Conservation (phyloP, 805 yeast genomes). For the Candida sonorensis region DNA sequence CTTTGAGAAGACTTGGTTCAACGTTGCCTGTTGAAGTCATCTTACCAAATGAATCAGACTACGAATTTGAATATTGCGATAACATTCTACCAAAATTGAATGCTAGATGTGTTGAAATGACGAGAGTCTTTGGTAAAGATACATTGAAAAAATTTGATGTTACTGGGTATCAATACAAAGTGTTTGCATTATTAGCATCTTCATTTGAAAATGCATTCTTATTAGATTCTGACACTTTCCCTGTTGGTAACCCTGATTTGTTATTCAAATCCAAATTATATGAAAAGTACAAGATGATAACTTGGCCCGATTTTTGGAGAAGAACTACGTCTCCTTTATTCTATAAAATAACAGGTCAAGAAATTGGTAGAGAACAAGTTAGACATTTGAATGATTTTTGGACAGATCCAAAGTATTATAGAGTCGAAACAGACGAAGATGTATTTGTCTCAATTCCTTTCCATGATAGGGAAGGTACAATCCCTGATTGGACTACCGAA, state of each 20-base stretch:
- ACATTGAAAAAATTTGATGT: conserved; percentile 43
- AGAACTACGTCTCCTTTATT: conserved; percentile 47
- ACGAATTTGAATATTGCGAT: conserved; percentile 66
- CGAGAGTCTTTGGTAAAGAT: conserved; percentile 51
- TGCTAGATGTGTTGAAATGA: conserved; percentile 62
- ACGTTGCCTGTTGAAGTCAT: conserved; percentile 75
- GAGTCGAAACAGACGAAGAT: conserved; percentile 30
- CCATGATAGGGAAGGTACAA: conserved; percentile 61
- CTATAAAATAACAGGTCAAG: conserved; percentile 37
- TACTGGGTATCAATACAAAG: conserved; percentile 62
- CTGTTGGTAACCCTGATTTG: conserved; percentile 40
- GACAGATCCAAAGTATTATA: conserved; percentile 24
- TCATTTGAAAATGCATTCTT: conserved; percentile 46
- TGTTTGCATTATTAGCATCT: conserved; percentile 52
- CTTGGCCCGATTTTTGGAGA: conserved; percentile 60
- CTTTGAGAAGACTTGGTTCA: conserved; percentile 61
- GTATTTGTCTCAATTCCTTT: conserved; percentile 32
- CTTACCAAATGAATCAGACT: conserved; percentile 64
- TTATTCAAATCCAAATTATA: conserved; percentile 55
- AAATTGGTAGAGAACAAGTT: conserved; percentile 26
- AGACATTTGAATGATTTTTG: conserved; percentile 27
- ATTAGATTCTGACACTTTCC: conserved; percentile 47
- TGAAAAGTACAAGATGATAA: conserved; percentile 38
- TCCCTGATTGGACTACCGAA: conserved; percentile 65
- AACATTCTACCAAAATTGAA: conserved; percentile 51